These are phyloP conservation scores for Lentinula sp. DNA, from an alignment of 768 basidiomycete species.

Conservation along the genomic window DNA sequence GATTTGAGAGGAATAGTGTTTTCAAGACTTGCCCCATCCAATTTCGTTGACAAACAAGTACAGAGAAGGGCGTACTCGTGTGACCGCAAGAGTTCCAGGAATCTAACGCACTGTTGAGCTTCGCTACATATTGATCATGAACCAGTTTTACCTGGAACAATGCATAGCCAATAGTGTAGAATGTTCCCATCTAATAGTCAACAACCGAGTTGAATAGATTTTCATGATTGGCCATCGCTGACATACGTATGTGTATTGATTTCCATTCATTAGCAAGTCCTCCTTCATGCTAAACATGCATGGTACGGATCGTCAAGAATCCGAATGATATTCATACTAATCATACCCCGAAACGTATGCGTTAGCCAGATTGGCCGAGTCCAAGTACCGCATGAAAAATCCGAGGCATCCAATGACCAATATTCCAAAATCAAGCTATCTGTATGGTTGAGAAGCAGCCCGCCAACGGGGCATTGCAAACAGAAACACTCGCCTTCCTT, in stretches of 20 bases:
- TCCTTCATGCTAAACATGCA: constrained; percentile 17
- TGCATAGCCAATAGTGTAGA: constrained; percentile 17
- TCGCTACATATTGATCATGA: neutral
- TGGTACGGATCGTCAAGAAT: neutral
- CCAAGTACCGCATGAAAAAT: constrained; percentile 20
- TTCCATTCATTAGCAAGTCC: constrained; percentile 16
- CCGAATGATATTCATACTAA: neutral
- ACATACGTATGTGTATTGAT: constrained; percentile 17
- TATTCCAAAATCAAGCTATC: constrained; percentile 18
- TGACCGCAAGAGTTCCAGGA: constrained; percentile 17
- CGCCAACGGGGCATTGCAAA: neutral
- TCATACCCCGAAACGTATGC: constrained; percentile 14
- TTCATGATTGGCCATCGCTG: neutral
- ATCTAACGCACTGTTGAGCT: constrained; percentile 7
- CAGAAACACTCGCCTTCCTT: constrained; percentile 10
- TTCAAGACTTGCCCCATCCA: constrained; percentile 15
- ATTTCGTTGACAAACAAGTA: constrained; percentile 15
- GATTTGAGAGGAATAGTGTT: neutral
- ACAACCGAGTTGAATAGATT: neutral
- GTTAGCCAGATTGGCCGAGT: constrained; percentile 17
- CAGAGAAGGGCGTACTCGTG: constrained; percentile 17
- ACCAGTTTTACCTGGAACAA: constrained; percentile 9
- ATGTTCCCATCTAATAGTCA: constrained; percentile 15
- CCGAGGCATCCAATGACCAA: constrained; percentile 17
- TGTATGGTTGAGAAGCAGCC: neutral